Evolutionary conservation across 2,329 filamentous ascomycete genomes (phyloP).

Genomic region (Allantophomopsis cytisporea): DNA sequence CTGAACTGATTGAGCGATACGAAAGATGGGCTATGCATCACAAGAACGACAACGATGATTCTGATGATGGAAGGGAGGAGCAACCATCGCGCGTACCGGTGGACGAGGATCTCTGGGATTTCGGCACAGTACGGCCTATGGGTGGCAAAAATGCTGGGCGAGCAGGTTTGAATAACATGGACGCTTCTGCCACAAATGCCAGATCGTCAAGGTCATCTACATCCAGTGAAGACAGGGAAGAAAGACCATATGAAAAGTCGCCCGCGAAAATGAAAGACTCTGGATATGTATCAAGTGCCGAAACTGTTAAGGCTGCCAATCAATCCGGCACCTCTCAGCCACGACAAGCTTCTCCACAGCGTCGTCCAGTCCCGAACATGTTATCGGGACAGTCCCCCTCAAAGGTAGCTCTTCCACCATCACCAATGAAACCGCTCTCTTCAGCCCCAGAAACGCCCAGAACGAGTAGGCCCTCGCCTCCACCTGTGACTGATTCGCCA

Average conservation of each 20-base stretch:
- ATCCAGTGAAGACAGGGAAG: conserved; percentile 31
- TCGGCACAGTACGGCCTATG: conserved; percentile 84
- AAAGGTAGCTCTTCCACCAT: conserved; percentile 46
- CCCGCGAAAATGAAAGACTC: conserved; percentile 34
- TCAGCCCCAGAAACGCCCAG: conserved; percentile 31
- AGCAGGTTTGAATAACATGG: conserved; percentile 57
- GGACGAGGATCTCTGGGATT: conserved; percentile 92
- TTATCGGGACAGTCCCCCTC: conserved; percentile 31
- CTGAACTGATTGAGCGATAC: conserved; percentile 85
- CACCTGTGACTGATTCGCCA: conserved; percentile 33
- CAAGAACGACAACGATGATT: conserved; percentile 58
- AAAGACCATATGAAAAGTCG: conserved; percentile 33
- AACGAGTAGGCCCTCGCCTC: conserved; percentile 29
- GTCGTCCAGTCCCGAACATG: conserved; percentile 32
- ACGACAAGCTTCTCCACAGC: conserved; percentile 45
- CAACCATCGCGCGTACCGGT: conserved; percentile 29
- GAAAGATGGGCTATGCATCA: conserved; percentile 76
- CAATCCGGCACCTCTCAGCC: conserved; percentile 30
- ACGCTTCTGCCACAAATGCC: conserved; percentile 69
- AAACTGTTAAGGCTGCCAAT: conserved; percentile 38
- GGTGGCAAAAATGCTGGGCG: conserved; percentile 47
- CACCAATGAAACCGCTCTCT: conserved; percentile 32
- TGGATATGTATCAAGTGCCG: conserved; percentile 20
- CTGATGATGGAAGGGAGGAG: conserved; percentile 34
- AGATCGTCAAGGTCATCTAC: conserved; percentile 43